Conservation (phyloP, 495 filamentous ascomycete species). For the Xylaria intraflava region DNA sequence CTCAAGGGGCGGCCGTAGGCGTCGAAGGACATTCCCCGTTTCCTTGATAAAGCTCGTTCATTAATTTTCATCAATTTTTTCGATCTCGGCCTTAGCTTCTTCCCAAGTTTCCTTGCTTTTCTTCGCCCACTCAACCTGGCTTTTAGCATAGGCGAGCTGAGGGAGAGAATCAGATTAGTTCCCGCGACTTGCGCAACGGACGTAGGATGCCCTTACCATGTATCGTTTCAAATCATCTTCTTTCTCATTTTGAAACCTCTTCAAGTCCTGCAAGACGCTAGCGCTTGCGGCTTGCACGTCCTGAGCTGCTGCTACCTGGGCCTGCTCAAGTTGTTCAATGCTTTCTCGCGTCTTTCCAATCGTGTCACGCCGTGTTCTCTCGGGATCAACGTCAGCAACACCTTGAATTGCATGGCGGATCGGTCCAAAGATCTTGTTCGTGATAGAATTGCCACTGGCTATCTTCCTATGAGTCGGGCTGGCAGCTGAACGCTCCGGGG, state of each 20-base stretch:
- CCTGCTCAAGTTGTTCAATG: conserved; percentile 73
- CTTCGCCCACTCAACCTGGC: conserved; percentile 96
- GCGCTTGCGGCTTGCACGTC: conserved; percentile 87
- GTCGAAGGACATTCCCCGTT: conserved; percentile 12
- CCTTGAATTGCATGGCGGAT: conserved; percentile 93
- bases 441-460: conserved; percentile 70
- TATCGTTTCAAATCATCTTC: conserved; percentile 89
- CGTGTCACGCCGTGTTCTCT: conserved; percentile 82
- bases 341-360: conserved; percentile 89
- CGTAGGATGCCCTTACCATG: conserved; percentile 61
- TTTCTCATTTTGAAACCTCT: conserved; percentile 88
- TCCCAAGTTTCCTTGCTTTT: conserved; percentile 96
- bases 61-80: conserved; percentile 63
- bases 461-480: conserved; percentile 60
- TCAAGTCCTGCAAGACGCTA: conserved; percentile 80
- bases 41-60: background rate
- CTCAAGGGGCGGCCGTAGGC: background rate
- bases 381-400: conserved; percentile 91
- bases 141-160: conserved; percentile 86
- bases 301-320: conserved; percentile 73
- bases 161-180: conserved; percentile 9
- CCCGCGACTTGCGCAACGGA: background rate
- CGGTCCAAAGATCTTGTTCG: conserved; percentile 89
- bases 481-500: conserved; percentile 38
- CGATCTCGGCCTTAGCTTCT: conserved; percentile 86